Evolutionary conservation across 2,329 filamentous ascomycete genomes (phyloP).

Genomic region (Rutstroemia sp.): DNA sequence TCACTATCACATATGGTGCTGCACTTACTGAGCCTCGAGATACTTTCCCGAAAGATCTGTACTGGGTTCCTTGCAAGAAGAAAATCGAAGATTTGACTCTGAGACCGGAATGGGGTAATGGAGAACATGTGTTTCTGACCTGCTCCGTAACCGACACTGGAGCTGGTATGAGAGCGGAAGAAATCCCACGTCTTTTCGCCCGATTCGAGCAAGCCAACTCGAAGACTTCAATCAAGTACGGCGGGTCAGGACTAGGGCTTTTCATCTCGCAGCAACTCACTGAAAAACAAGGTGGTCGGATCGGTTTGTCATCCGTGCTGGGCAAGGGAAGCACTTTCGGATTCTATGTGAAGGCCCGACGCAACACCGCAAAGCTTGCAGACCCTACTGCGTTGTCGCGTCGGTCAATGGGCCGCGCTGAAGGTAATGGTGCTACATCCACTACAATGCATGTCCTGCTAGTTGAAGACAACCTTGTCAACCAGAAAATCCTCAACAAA

Average conservation of each 20-base stretch:
- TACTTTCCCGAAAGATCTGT: constrained; percentile 12
- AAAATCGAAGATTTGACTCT: constrained; percentile 14
- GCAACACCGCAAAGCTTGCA: constrained; percentile 1
- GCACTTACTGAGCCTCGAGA: constrained; percentile 13
- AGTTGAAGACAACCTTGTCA: constrained; percentile 55
- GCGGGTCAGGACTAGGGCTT: constrained; percentile 69
- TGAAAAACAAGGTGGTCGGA: constrained; percentile 67
- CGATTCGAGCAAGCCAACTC: constrained; percentile 73
- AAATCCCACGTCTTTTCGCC: constrained; percentile 68
- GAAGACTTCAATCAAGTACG: constrained; percentile 68
- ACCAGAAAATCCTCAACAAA: constrained; percentile 47
- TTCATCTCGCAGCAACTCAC: constrained; percentile 74
- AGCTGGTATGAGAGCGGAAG: constrained; percentile 60
- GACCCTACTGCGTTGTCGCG: neutral
- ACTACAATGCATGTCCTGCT: constrained; percentile 37
- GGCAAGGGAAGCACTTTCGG: constrained; percentile 67
- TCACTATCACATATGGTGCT: constrained; percentile 34
- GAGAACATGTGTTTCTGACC: constrained; percentile 55
- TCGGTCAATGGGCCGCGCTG: constrained; percentile 31
- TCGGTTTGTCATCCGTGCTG: constrained; percentile 61
- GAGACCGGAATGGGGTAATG: constrained; percentile 27
- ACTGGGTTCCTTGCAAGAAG: constrained; percentile 18
- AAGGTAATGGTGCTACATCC: constrained; percentile 56
- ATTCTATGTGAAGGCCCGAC: constrained; percentile 61
- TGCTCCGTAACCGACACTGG: constrained; percentile 74